Base-by-base conservation (phyloP, 805 yeast genomes). In the Helenozyma rhizophorensis region DNA sequence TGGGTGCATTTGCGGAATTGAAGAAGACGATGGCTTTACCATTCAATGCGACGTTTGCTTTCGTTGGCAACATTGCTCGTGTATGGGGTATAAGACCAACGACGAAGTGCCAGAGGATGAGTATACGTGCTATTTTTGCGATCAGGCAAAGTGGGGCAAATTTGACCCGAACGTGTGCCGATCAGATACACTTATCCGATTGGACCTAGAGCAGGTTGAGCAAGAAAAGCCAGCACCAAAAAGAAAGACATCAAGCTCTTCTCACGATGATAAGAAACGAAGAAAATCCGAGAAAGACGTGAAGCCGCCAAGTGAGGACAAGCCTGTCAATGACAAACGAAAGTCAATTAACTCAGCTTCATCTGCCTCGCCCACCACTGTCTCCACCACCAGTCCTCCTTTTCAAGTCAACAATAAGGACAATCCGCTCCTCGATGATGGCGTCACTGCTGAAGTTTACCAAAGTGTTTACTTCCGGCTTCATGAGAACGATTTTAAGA, bases 1-100 rank as follows among this genome's bases (percentile, higher is more conserved):
- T 34, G 86, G 95, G 2, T 90, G 97, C 60, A 76, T 89, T 7
- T 90, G 97, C 67, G 87, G 79, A 1, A 79, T 70, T 46, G 84
- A 78, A 37, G 94, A 86, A 39, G 96, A 87, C 59, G 93, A 90
- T 47, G 97, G 97, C 0, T 82, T 86, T 51, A 89, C 95, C 15
- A 84, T 93, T 41, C 97, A 93, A 60, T 93, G 98, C 62, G 96
- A 88, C 54, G 71, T 76, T 21, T 89, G 97, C 57, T 80, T 75
- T 56, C 76, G 95, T 41, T 89, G 97, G 97, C 96, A 89, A 54
- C 97, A 89, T 61, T 88, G 93, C 17, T 68, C 76, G n/a, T 89
- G 97, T 58, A 85, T 87, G 75, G 83, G 82, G 6, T 85, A 84
- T 36, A 68, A 68, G 27, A 74, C 80, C 27, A 76, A 74, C 37